Percentiles rank a stretch among this genome's conserved stretches.
Conservation (phyloP, 73 alveolate species). For the Tetrahymena thermophila region DNA sequence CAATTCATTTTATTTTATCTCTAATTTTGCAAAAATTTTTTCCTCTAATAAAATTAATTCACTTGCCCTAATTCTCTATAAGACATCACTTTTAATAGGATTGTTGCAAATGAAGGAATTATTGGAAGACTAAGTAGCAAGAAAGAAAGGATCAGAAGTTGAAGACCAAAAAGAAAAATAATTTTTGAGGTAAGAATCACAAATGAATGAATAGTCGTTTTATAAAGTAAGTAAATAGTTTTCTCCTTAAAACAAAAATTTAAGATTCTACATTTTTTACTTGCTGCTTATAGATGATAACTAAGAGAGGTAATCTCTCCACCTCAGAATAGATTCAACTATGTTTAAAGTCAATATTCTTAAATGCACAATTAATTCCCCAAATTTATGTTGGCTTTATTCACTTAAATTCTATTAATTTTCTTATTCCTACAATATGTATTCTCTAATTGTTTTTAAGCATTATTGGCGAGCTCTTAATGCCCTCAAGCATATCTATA, state of each 20-base stretch:
- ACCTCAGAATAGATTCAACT: not conserved
- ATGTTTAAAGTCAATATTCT: not conserved
- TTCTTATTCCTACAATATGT: not conserved
- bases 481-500: not conserved
- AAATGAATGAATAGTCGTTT: not conserved
- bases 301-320: not conserved
- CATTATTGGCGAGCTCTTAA: not conserved
- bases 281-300: not conserved
- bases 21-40: not conserved
- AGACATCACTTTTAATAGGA: not conserved
- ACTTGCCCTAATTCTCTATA: not conserved
- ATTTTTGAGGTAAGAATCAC: not conserved
- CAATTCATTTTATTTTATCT: not conserved
- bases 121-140: not conserved
- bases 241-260: not conserved
- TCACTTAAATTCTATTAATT: not conserved
- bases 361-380: not conserved
- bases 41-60: not conserved
- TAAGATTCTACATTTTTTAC: not conserved
- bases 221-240: not conserved
- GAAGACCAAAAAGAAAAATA: not conserved
- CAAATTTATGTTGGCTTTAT: not conserved
- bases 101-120: not conserved
- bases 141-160: not conserved
- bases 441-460: not conserved